Conservation (phyloP, 75 land plant genomes). For the Ceratopteris richardii region DNA sequence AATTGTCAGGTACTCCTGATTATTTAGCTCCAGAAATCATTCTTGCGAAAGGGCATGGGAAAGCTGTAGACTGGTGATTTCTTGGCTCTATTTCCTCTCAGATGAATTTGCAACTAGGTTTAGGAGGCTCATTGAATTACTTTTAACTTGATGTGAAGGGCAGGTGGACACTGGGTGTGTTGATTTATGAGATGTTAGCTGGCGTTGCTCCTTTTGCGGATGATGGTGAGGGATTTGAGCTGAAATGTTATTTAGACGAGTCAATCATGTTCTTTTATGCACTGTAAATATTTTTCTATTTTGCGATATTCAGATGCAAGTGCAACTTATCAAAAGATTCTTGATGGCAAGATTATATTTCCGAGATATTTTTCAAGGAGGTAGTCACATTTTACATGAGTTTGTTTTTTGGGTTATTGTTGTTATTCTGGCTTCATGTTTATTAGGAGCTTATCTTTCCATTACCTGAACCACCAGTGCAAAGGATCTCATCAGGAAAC, state of each 20-base stretch:
- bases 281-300: not conserved
- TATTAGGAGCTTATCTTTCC: not conserved
- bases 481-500: constrained; percentile 28
- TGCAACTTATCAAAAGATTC: constrained; percentile 35
- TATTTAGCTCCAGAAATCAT: constrained; percentile 35
- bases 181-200: constrained; percentile 41
- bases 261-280: not conserved
- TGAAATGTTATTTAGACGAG: too few relatives aligned
- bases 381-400: constrained; percentile 1
- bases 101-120: too few relatives aligned
- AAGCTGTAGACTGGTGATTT: constrained; percentile 40
- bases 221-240: constrained; percentile 32
- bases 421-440: too few relatives aligned
- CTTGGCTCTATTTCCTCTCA: not conserved
- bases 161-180: constrained; percentile 44
- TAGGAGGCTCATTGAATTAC: too few relatives aligned
- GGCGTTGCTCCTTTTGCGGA: constrained; percentile 39
- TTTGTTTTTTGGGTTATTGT: too few relatives aligned
- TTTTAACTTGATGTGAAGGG: too few relatives aligned
- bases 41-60: constrained; percentile 36
- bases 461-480: constrained; percentile 18
- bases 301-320: constrained; percentile 23
- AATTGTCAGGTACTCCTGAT: constrained; percentile 26
- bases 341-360: constrained; percentile 28
- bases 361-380: constrained; percentile 28